Conservation (phyloP, 345 rosid species). For the Hirschfeldia incana region DNA sequence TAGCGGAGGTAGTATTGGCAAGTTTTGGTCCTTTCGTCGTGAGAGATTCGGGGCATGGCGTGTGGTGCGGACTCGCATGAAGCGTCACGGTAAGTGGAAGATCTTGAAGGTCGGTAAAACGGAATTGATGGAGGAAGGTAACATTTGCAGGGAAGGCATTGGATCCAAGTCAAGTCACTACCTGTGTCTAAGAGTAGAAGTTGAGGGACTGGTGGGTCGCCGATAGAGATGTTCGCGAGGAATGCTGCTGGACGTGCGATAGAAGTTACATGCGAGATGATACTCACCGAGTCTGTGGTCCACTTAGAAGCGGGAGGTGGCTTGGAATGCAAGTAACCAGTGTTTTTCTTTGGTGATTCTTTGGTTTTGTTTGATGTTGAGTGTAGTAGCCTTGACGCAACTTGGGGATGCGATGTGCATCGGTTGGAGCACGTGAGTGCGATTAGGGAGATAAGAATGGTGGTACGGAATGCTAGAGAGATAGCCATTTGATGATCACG, state of each 20-base stretch:
- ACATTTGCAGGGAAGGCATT: slow-evolving; percentile 38
- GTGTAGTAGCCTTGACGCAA: background rate
- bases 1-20: slow-evolving; percentile 26
- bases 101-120: slow-evolving; percentile 31
- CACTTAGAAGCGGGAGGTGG: background rate
- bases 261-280: slow-evolving; percentile 31
- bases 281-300: slow-evolving; percentile 3
- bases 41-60: slow-evolving; percentile 25
- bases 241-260: slow-evolving; percentile 23
- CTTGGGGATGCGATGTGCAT: slow-evolving; percentile 8
- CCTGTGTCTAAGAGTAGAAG: slow-evolving; percentile 36
- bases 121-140: slow-evolving; percentile 27
- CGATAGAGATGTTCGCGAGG: slow-evolving; percentile 35
- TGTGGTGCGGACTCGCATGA: slow-evolving; percentile 30
- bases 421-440: background rate
- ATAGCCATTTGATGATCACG: slow-evolving; percentile 20
- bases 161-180: slow-evolving; percentile 42
- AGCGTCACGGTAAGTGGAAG: slow-evolving; percentile 36
- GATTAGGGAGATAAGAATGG: background rate
- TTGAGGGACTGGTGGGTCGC: slow-evolving; percentile 30
- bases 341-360: background rate
- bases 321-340: slow-evolving; percentile 12
- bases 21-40: slow-evolving; percentile 15
- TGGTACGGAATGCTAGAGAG: background rate
- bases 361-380: background rate